Conservation (phyloP, 495 filamentous ascomycete species). For the Xylaria sp. region DNA sequence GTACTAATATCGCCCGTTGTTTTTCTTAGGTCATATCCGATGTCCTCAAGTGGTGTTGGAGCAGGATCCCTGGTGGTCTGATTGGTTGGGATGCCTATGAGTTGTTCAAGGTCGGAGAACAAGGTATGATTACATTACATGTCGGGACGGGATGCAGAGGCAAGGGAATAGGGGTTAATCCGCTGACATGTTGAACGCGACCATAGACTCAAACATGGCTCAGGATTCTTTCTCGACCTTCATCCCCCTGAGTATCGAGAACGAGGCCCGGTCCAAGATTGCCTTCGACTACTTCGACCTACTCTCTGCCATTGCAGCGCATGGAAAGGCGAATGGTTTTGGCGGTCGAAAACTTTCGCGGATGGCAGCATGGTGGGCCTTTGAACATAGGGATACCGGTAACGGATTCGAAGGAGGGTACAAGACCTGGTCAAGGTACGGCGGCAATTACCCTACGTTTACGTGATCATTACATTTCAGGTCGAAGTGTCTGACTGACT, state of each 20-base stretch:
- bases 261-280: slow-evolving; percentile 82
- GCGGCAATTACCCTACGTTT: slow-evolving; percentile 23
- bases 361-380: slow-evolving; percentile 98
- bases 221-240: slow-evolving; percentile 95
- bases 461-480: slow-evolving; percentile 5
- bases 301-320: slow-evolving; percentile 76
- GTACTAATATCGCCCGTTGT: slow-evolving; percentile 29
- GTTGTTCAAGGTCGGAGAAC: slow-evolving; percentile 91
- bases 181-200: slow-evolving; percentile 21
- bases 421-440: slow-evolving; percentile 72
- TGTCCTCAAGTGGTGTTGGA: slow-evolving; percentile 99
- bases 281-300: slow-evolving; percentile 98
- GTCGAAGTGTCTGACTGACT: slow-evolving; percentile 10
- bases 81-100: slow-evolving; percentile 98
- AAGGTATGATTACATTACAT: slow-evolving; percentile 63
- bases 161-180: slow-evolving; percentile 13
- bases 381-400: slow-evolving; percentile 83
- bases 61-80: slow-evolving; percentile 86
- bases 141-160: neutral
- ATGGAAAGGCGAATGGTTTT: slow-evolving; percentile 92
- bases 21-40: slow-evolving; percentile 79
- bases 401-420: slow-evolving; percentile 98
- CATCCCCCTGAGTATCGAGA: slow-evolving; percentile 92
- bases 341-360: slow-evolving; percentile 93
- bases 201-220: slow-evolving; percentile 85